A percentile compares a stretch with the other conserved stretches of the same genome.
Conservation (phyloP, 129 eudicot species). For the Arctium minus region DNA sequence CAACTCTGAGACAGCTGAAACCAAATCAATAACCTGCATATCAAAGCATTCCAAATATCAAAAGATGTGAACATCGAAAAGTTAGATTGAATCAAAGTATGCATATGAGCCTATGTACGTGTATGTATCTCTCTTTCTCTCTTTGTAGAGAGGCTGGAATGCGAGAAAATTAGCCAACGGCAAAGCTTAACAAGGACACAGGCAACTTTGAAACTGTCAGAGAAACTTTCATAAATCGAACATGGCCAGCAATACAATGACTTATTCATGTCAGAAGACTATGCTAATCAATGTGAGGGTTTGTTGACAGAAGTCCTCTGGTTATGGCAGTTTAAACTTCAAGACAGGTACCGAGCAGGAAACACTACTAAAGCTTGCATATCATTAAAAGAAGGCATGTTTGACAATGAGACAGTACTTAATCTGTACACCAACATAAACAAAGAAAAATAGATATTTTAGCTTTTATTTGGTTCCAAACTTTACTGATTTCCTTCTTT, state of each 20-base stretch:
- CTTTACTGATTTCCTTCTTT: not conserved
- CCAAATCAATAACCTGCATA: conserved; percentile 53
- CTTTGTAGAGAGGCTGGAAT: no score
- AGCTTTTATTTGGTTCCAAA: not conserved
- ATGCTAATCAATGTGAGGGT: not conserved
- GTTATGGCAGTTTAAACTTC: not conserved
- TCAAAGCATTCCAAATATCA: conserved; percentile 10
- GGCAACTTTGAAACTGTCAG: no score
- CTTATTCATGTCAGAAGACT: no score
- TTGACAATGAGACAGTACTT: not conserved
- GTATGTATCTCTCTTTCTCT: not conserved
- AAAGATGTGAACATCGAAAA: not conserved
- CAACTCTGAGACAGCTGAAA: conserved; percentile 56
- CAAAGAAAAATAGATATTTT: not conserved
- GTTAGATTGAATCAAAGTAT: not conserved
- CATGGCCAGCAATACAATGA: no score
- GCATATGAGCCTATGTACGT: not conserved
- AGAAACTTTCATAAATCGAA: no score
- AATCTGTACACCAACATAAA: not conserved
- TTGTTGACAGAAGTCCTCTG: not conserved
- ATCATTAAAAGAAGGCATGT: not conserved
- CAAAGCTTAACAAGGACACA: no score
- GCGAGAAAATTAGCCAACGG: no score
- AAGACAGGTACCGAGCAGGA: not conserved
- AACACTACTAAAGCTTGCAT: not conserved